Percentiles rank a stretch among this genome's conserved stretches.
Conservation (phyloP, 2,329 filamentous ascomycete species). For the Curvularia lunata region DNA sequence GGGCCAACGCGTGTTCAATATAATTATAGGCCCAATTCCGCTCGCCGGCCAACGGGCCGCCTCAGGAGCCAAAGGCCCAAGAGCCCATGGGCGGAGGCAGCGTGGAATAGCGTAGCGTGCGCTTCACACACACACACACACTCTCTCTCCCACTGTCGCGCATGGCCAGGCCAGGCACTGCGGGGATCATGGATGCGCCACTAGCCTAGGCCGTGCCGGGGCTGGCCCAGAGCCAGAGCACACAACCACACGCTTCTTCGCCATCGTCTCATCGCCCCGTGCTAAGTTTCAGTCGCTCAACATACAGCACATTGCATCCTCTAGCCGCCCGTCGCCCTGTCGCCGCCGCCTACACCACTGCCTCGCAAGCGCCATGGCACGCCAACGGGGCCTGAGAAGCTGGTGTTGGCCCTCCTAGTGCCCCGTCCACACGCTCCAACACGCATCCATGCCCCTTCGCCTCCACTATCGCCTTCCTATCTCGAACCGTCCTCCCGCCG, state of each 20-base stretch:
- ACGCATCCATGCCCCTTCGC: slow-evolving; percentile 15
- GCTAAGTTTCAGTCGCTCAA: background rate
- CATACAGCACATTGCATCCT: background rate
- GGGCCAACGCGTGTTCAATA: background rate
- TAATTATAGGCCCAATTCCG: background rate
- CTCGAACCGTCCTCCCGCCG: slow-evolving; percentile 13
- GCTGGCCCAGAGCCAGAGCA: no score
- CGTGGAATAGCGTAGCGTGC: no score
- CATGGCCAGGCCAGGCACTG: background rate
- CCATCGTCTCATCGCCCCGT: background rate
- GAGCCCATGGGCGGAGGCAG: background rate
- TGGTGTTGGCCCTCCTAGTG: slow-evolving; percentile 19
- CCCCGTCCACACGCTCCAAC: slow-evolving; percentile 25
- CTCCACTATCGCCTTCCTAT: slow-evolving; percentile 21
- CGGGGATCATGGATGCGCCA: background rate
- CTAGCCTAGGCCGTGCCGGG: no score
- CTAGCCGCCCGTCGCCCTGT: background rate
- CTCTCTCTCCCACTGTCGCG: no score
- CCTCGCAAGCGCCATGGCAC: slow-evolving; percentile 3
- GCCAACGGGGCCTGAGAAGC: background rate
- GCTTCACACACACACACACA: background rate
- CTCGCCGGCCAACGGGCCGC: background rate
- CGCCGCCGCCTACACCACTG: background rate
- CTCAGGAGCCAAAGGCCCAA: background rate
- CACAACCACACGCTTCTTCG: no score